Percentiles rank a stretch among this genome's conserved stretches.
Conservation (phyloP, 441 rosid genomes). For the Jatropha multifida region DNA sequence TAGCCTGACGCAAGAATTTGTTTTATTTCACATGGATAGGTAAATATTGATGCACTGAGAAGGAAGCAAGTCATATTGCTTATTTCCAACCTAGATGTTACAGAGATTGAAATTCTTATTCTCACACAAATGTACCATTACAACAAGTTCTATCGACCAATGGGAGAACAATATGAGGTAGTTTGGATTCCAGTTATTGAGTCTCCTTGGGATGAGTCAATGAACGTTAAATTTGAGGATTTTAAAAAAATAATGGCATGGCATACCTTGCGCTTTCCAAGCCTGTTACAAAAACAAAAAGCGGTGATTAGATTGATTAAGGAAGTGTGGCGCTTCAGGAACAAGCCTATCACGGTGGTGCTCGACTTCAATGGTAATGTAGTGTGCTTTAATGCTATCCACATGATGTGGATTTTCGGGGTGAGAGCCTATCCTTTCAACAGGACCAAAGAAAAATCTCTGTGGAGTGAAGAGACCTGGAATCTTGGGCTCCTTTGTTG, state of each 20-base stretch:
- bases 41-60: slow-evolving; percentile 61
- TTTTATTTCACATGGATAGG: slow-evolving; percentile 31
- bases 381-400: slow-evolving; percentile 66
- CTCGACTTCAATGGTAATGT: slow-evolving; percentile 73
- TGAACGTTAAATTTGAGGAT: too few relatives aligned
- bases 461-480: slow-evolving; percentile 68
- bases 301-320: slow-evolving; percentile 50
- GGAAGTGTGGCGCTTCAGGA: slow-evolving; percentile 67
- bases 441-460: slow-evolving; percentile 46
- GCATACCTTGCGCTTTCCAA: slow-evolving; percentile 59
- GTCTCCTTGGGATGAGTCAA: too few relatives aligned
- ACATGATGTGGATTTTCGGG: slow-evolving; percentile 93
- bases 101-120: slow-evolving; percentile 50
- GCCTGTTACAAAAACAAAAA: slow-evolving; percentile 39
- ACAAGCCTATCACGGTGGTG: slow-evolving; percentile 73
- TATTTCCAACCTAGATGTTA: slow-evolving; percentile 65
- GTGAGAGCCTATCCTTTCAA: slow-evolving; percentile 77
- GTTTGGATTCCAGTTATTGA: slow-evolving; percentile 59
- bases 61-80: slow-evolving; percentile 65
- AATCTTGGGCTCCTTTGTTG: slow-evolving; percentile 63
- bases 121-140: slow-evolving; percentile 59
- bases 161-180: slow-evolving; percentile 54
- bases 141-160: slow-evolving; percentile 36
- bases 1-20: too few relatives aligned
- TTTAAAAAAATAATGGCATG: slow-evolving; percentile 46